Evolutionary conservation across 352 stramenopile genomes (phyloP).

Genomic region (Pythium dissotocum): DNA sequence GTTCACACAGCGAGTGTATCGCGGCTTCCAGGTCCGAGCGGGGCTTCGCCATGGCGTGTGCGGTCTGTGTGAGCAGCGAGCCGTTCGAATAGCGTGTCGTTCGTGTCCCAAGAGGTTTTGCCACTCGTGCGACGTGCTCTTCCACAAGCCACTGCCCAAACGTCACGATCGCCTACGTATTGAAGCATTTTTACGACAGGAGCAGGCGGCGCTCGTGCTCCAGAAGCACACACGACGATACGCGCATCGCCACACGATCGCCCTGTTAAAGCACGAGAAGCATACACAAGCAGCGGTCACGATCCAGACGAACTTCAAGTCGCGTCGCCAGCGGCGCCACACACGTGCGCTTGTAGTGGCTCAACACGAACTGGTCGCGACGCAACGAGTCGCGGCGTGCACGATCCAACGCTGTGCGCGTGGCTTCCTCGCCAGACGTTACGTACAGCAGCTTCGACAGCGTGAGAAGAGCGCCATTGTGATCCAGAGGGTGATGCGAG

Average conservation of each 20-base stretch:
- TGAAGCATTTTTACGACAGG: slow-evolving; percentile 27
- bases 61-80: slow-evolving; percentile 39
- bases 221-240: slow-evolving; percentile 49
- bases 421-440: slow-evolving; percentile 30
- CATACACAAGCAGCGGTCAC: slow-evolving; percentile 34
- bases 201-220: slow-evolving; percentile 36
- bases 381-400: slow-evolving; percentile 25
- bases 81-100: slow-evolving; percentile 43
- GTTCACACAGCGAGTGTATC: slow-evolving; percentile 42
- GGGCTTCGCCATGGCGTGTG: slow-evolving; percentile 35
- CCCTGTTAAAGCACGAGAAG: slow-evolving; percentile 19
- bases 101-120: slow-evolving; percentile 48
- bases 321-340: slow-evolving; percentile 37
- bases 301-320: slow-evolving; percentile 43
- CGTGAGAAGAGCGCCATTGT: slow-evolving; percentile 32
- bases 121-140: slow-evolving; percentile 43
- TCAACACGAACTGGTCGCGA: slow-evolving; percentile 24
- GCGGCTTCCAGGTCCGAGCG: slow-evolving; percentile 33
- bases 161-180: slow-evolving; percentile 30
- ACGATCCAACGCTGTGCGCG: slow-evolving; percentile 40
- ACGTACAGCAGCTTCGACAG: slow-evolving; percentile 9
- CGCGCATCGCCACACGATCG: slow-evolving; percentile 39
- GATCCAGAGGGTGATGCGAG: slow-evolving; percentile 43
- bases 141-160: slow-evolving; percentile 28
- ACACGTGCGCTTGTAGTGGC: slow-evolving; percentile 35